Base-by-base conservation (phyloP, 164 flowering plant genomes). In the Santalum album region DNA sequence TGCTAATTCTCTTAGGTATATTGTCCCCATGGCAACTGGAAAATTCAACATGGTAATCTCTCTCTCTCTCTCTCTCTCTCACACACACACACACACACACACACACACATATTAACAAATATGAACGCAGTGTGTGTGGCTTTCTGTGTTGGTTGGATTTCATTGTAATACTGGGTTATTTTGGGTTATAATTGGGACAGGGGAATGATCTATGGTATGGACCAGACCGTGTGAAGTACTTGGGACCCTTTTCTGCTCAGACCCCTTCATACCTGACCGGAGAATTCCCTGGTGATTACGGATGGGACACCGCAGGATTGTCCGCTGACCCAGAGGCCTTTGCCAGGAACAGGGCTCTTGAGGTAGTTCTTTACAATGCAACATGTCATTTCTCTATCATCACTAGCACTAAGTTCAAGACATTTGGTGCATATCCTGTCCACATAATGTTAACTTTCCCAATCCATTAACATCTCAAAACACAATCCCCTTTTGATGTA, bases 321-420 rank as follows among this genome's bases (percentile, higher is more conserved):
- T 90, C 96, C 0, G 98, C 95, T 40, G 96, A 90, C 49, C 98
- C 98, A 2, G 96, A 90, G 71, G 96, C 96, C 61, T 90, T 90
- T 59, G 94, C 96, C 63, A 79, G 49, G 72, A 87, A 87, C 84
- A 75, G 95, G 65, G 98, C 95, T 61, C 96, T 90, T 65, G 98
- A 90, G 95, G 96, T 72, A 47, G 3, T 9, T 3, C 34, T 9
- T 29, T n/a, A n/a, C n/a, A n/a, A n/a, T n/a, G n/a, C n/a, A n/a
- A n/a, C n/a, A n/a, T n/a, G n/a, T n/a, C n/a, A n/a, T n/a, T n/a
- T n/a, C n/a, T n/a, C n/a, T n/a, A n/a, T n/a, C n/a, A n/a, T n/a
- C n/a, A n/a, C n/a, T n/a, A n/a, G n/a, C n/a, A n/a, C n/a, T n/a
- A n/a, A n/a, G n/a, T n/a, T n/a, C n/a, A n/a, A n/a, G n/a, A n/a